Evolutionary conservation across 73 alveolate species (phyloP).

Genomic region (Diophrys appendiculata): DNA sequence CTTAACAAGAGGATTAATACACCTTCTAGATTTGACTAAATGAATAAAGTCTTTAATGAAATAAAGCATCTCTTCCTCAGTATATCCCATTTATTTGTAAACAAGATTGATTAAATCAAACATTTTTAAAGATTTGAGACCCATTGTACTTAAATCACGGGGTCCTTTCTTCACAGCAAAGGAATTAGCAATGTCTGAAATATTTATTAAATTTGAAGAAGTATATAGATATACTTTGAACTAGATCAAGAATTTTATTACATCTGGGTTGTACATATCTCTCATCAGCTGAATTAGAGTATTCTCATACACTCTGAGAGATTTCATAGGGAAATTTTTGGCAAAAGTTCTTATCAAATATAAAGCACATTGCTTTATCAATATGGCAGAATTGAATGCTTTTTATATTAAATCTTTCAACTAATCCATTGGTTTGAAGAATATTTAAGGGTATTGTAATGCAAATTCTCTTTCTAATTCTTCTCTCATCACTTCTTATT

Average conservation of each 20-base stretch:
- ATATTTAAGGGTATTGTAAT: no score
- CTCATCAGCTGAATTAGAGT: background rate
- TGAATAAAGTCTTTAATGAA: background rate
- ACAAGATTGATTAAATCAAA: background rate
- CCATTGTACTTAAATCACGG: background rate
- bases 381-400: no score
- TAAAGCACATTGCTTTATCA: background rate
- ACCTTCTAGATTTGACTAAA: background rate
- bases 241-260: background rate
- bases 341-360: background rate
- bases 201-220: background rate
- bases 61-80: background rate
- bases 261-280: constrained; percentile 3
- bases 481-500: no score
- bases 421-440: no score
- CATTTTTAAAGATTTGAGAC: background rate
- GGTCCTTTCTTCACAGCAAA: background rate
- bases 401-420: no score
- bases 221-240: background rate
- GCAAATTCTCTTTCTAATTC: no score
- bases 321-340: background rate
- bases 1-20: background rate
- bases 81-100: background rate
- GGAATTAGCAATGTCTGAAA: background rate
- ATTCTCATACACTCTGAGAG: background rate